Percentiles rank a stretch among this genome's conserved stretches.
These are phyloP conservation scores for Arthroderma sp. DNA, from an alignment of 2,329 filamentous ascomycete species.

Conservation along the genomic window DNA sequence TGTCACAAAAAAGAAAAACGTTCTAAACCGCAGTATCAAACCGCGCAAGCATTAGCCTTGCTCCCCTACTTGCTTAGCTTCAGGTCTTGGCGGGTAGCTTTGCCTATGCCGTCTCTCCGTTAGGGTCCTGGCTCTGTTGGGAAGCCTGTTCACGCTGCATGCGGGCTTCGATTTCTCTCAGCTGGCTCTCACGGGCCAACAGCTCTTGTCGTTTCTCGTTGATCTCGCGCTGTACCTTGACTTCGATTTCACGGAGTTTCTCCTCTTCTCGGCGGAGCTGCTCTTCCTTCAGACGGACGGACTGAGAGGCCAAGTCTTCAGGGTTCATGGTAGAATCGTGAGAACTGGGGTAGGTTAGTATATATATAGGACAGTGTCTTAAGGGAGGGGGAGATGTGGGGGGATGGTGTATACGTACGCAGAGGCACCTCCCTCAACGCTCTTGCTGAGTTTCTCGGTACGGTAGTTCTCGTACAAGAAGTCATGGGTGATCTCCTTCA, in stretches of 20 bases:
- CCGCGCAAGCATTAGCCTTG: constrained; percentile 3
- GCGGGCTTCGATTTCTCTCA: constrained; percentile 95
- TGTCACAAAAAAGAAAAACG: neutral
- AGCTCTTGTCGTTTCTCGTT: constrained; percentile 99
- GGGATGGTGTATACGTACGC: constrained; percentile 52
- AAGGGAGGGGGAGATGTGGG: neutral
- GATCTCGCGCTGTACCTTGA: constrained; percentile 99
- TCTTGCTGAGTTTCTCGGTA: constrained; percentile 99
- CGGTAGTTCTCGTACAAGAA: constrained; percentile 99
- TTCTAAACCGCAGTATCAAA: constrained; percentile 6
- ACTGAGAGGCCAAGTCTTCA: constrained; percentile 91
- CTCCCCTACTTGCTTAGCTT: neutral
- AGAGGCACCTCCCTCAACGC: constrained; percentile 79
- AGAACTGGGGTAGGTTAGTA: constrained; percentile 10
- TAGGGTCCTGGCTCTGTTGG: constrained; percentile 18
- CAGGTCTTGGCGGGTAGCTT: neutral
- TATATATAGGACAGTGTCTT: neutral
- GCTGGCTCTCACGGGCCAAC: constrained; percentile 90
- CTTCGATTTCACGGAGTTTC: constrained; percentile 97
- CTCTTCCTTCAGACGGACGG: constrained; percentile 97
- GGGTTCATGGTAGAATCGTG: constrained; percentile 36
- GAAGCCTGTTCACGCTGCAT: constrained; percentile 74
- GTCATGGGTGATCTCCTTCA: constrained; percentile 99
- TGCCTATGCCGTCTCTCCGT: constrained; percentile 18
- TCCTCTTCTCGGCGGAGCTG: constrained; percentile 98